Evolutionary conservation across 2,329 filamentous ascomycete species (phyloP).

Genomic region (Trichophyton rubrum): DNA sequence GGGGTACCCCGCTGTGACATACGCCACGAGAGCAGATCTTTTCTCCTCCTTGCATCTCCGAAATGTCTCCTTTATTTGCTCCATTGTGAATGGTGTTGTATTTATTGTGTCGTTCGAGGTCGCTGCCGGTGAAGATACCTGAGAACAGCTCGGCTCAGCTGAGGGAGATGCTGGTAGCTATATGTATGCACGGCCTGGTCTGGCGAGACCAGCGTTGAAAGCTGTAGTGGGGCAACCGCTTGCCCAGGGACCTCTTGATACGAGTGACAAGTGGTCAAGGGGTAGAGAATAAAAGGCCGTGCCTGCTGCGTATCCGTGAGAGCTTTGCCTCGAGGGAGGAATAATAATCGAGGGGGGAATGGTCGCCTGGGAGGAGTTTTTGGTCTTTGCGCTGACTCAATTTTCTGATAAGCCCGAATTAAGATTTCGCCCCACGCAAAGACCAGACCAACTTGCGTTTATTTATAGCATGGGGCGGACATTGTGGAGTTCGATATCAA

Average conservation of each 20-base stretch:
- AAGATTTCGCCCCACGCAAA: conserved; percentile 1
- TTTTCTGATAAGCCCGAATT: neutral
- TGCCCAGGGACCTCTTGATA: no score
- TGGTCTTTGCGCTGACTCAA: neutral
- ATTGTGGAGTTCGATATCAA: no score
- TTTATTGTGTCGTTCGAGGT: neutral
- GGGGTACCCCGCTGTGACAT: conserved; percentile 91
- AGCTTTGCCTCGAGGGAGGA: neutral
- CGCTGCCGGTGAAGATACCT: neutral
- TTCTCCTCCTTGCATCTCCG: conserved; percentile 45
- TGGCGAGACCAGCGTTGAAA: neutral
- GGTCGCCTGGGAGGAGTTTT: neutral
- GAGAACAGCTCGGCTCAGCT: neutral
- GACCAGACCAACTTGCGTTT: neutral
- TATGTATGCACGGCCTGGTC: neutral
- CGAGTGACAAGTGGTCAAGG: no score
- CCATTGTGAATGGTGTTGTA: conserved; percentile 28
- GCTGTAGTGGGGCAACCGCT: neutral
- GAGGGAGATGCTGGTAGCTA: neutral
- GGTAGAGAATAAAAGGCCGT: neutral
- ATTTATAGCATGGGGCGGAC: neutral
- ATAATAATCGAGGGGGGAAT: neutral
- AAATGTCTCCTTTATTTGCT: conserved; percentile 45
- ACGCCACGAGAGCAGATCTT: conserved; percentile 78
- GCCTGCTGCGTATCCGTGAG: neutral